A percentile compares a stretch with the other conserved stretches of the same genome.
Conservation (phyloP, 2,329 filamentous ascomycete genomes). For the Monilinia polystroma region DNA sequence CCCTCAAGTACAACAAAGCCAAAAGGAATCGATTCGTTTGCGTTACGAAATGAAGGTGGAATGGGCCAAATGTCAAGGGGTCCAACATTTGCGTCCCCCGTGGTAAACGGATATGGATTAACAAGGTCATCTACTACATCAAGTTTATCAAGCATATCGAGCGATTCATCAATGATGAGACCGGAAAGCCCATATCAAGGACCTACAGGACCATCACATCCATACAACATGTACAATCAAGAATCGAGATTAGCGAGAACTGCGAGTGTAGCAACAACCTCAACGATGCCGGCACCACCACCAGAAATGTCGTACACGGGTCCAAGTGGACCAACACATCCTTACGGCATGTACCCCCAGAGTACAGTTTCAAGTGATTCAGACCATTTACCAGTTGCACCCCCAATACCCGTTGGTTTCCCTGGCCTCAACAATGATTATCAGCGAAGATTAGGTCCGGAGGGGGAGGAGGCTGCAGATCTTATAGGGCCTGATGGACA, state of each 20-base stretch:
- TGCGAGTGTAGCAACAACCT: slow-evolving; percentile 68
- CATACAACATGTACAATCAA: slow-evolving; percentile 84
- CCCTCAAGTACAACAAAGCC: slow-evolving; percentile 58
- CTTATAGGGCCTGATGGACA: slow-evolving; percentile 87
- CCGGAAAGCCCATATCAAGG: slow-evolving; percentile 58
- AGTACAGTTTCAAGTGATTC: slow-evolving; percentile 58
- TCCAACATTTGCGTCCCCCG: slow-evolving; percentile 26
- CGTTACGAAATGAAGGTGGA: slow-evolving; percentile 53
- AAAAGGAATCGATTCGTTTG: slow-evolving; percentile 50
- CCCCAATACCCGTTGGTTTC: slow-evolving; percentile 70
- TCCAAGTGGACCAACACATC: slow-evolving; percentile 70
- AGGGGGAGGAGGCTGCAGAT: slow-evolving; percentile 83
- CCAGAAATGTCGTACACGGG: slow-evolving; percentile 60
- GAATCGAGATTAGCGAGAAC: slow-evolving; percentile 56
- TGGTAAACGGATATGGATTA: slow-evolving; percentile 15
- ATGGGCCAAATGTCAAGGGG: slow-evolving; percentile 38
- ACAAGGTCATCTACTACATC: slow-evolving; percentile 37
- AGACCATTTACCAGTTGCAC: slow-evolving; percentile 40
- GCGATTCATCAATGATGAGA: slow-evolving; percentile 32
- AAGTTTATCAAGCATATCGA: slow-evolving; percentile 37
- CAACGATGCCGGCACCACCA: slow-evolving; percentile 57
- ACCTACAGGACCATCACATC: slow-evolving; percentile 71
- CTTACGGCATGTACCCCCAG: slow-evolving; percentile 84
- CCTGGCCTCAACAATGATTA: slow-evolving; percentile 64
- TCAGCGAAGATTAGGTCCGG: slow-evolving; percentile 70